Evolutionary conservation across 2,329 filamentous ascomycete species (phyloP), one percentile per base, ranked within the genome.

Genomic region (Xylariaceae sp.): DNA sequence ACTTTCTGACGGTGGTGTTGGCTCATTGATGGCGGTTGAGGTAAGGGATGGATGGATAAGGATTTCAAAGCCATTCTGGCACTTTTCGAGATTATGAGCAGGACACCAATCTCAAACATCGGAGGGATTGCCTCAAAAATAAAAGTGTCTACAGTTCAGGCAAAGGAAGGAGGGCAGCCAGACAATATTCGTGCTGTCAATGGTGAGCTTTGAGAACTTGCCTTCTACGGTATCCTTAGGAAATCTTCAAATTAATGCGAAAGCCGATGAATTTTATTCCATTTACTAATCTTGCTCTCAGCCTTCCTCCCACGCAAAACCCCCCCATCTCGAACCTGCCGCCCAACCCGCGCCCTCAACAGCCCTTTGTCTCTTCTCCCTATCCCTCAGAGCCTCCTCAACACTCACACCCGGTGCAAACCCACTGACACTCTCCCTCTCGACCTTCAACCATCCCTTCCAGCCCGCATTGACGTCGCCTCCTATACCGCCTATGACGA

Each of bases 361-460:
- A 8, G 60, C 67, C 17, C 57, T 58, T 47, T 71, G 64, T 23
- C 72, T 64, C 47, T 52, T 58, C 7, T 60, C 59, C 33, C 72
- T 66, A 45, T 70, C 67, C 19, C 52, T 54, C 46, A 76, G 53
- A 1, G 73, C 76, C 50, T 77, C 73, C 42, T 72, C 68, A 2
- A 66, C 65, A 36, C 69, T 72, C 33, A 64, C 61, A 0, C 65
- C 67, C 4, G 55, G 45, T 1, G 61, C 56, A 48, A 75, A 77
- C 1, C 64, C 64, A 17, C 56, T 53, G 1, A 73, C 64, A 23
- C 65, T 60, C 32, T 68, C 67, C 19, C 72, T 63, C 40, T 76
- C 71, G 5, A 80, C 70, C 10, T 69, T 66, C 44, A 80, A 55
- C 78, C 78, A 82, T 8, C 78, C 78, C 48, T 64, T 70, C 64